A percentile compares a stretch with the other conserved stretches of the same genome.
phyloP scores from a whole-genome alignment of 345 rosid species.

The Eucalyptus decipiens region DNA sequence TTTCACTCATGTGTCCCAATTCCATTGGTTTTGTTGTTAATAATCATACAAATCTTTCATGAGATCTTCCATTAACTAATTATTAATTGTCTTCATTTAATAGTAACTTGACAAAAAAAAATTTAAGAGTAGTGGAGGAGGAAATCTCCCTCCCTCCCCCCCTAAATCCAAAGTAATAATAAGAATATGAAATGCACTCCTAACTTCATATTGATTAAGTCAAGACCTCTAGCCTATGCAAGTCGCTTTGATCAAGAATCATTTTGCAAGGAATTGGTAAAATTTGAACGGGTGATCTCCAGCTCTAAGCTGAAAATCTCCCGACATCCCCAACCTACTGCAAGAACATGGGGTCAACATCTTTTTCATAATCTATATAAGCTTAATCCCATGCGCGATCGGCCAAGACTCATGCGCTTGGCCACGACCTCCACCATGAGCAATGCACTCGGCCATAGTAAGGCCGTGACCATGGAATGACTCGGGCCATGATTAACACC shows the following conservation, averaged over 20 bases:
- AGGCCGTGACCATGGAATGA: no score
- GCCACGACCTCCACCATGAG: neutral
- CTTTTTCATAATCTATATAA: no score
- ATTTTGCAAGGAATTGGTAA: neutral
- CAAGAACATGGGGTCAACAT: neutral
- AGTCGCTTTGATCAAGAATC: neutral
- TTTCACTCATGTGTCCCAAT: neutral
- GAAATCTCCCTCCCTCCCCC: neutral
- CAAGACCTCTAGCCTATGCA: neutral
- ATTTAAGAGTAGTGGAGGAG: neutral
- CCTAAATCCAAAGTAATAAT: no score
- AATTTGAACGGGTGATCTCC: no score
- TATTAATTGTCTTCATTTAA: neutral
- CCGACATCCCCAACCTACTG: neutral
- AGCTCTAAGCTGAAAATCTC: neutral
- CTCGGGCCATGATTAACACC: accelerated
- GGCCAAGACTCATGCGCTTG: no score
- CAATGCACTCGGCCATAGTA: neutral
- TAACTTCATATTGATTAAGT: neutral
- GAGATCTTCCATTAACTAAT: neutral
- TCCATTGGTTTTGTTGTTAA: neutral
- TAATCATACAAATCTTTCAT: neutral
- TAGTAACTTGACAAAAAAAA: neutral
- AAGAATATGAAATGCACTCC: no score
- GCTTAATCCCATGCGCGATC: no score